Evolutionary conservation across 2,329 filamentous ascomycete species (phyloP), one percentile per base, ranked within the genome.

Genomic region (Sclerotinia borealis): DNA sequence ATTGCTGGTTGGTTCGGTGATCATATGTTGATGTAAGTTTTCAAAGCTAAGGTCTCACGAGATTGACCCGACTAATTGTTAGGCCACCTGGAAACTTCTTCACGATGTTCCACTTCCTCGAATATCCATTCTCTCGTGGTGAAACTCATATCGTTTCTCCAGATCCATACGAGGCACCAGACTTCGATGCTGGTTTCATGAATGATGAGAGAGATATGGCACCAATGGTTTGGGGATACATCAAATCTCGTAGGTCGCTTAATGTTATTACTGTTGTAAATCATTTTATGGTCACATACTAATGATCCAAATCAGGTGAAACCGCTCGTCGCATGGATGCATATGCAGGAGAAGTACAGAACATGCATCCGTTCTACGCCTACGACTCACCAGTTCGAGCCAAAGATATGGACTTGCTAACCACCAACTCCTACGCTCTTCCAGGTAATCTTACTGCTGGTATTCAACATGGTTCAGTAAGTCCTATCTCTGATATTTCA

Each of bases 161-260:
- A 68, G 4, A 90, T 69, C 87, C 88, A 19, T 93, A 93, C 72
- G 89, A 87, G 51, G 78, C 80, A 17, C 89, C 89, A 0, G 90
- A 92, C 77, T 92, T 93, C 70, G 90, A 93, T 73, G 84, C 88
- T 1, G 89, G 89, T 27, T 93, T 92, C 79, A 92, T 93, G 89
- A 93, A 91, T 71, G 90, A 93, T 76, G 88, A 91, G 76, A 82
- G 90, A 29, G 90, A 93, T 72, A 92, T 93, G 89, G 89, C 86
- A 1, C 89, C 90, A 10, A 91, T 90, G 86, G 88, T 93, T 7
- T 92, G 90, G 89, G 90, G 67, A 77, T 43, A 73, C 73, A 48
- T 80, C 80, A 61, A 74, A 76, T 13, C 90, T 1, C 83, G 90
- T 4, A 85, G 71, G 79, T 7, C 79, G 84, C 65, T 85, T 87